Evolutionary conservation across 2,329 filamentous ascomycete species (phyloP).

Genomic region (Aspergillus sp.): DNA sequence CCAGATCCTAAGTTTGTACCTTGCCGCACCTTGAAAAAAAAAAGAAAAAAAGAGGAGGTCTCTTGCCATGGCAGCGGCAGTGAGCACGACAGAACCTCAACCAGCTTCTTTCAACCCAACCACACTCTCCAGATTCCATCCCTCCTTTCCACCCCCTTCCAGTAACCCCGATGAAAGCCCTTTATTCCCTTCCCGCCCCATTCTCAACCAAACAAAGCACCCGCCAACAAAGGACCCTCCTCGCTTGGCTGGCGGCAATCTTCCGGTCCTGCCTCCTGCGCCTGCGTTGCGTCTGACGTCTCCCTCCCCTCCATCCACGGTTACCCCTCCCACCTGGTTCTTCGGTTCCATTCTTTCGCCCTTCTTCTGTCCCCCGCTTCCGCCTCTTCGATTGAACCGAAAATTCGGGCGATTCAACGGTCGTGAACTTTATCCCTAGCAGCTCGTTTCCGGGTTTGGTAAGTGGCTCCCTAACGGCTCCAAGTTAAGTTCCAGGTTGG

Average conservation of each 20-base stretch:
- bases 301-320: slow-evolving; percentile 1
- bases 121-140: too few species aligned
- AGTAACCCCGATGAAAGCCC: background rate
- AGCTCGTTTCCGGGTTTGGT: background rate
- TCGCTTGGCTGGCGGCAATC: background rate
- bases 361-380: background rate
- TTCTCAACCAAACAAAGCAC: too few species aligned
- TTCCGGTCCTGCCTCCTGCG: background rate
- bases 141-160: too few species aligned
- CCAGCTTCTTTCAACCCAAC: background rate
- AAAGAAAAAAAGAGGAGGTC: background rate
- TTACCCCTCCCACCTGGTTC: background rate
- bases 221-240: too few species aligned
- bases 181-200: background rate
- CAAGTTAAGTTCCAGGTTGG: too few species aligned
- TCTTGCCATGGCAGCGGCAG: background rate
- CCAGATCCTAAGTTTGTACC: background rate
- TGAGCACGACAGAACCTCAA: too few species aligned
- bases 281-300: background rate
- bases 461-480: background rate
- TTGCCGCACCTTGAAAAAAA: background rate
- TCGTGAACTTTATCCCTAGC: too few species aligned
- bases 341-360: slow-evolving; percentile 9
- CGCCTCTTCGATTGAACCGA: background rate
- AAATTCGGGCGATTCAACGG: background rate